Conservation (phyloP, 106 monocot species). For the Dendrobium catenatum region DNA sequence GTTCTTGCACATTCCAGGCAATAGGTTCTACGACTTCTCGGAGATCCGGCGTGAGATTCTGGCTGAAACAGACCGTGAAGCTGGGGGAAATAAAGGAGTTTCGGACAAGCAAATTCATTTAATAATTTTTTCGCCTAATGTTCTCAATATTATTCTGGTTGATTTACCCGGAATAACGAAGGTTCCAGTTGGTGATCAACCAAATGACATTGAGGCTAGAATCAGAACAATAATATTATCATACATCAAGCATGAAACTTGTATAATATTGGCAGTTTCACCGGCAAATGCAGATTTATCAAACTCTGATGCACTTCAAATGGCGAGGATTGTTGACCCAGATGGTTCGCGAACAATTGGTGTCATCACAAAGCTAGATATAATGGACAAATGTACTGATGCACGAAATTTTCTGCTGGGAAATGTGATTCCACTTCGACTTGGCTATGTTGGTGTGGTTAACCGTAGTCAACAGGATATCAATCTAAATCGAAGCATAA, state of each 20-base stretch:
- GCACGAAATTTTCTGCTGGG: constrained; percentile 13
- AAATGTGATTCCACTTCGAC: no score
- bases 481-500: no score
- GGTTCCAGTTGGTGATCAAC: no score
- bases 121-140: no score
- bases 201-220: no score
- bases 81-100: background rate
- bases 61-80: no score
- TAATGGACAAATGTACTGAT: constrained; percentile 44
- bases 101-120: no score
- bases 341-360: constrained; percentile 87
- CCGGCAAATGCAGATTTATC: constrained; percentile 96
- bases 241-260: constrained; percentile 89
- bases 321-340: constrained; percentile 70
- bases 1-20: constrained; percentile 72
- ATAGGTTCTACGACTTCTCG: constrained; percentile 10
- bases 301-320: constrained; percentile 31
- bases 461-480: no score
- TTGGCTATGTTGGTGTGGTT: no score
- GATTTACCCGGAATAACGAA: no score
- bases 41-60: no score
- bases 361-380: constrained; percentile 98
- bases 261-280: constrained; percentile 87
- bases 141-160: no score
- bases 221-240: constrained; percentile 7